Conservation (phyloP, 2,329 filamentous ascomycete genomes). For the Pseudopithomyces chartarum region DNA sequence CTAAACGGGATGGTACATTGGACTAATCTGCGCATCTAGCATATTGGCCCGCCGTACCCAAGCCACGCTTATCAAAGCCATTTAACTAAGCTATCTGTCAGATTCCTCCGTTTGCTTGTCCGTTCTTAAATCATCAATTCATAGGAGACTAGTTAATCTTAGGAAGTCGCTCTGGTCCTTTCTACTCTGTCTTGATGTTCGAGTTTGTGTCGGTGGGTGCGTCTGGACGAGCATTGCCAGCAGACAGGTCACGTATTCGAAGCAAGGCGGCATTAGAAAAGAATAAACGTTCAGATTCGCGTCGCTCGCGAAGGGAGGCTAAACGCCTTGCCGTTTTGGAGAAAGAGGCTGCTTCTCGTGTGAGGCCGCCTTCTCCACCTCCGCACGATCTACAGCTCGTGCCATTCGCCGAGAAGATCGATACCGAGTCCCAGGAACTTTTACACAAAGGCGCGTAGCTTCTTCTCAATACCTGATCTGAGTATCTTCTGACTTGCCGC, state of each 20-base stretch:
- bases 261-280: background rate
- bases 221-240: background rate
- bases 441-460: background rate
- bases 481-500: background rate
- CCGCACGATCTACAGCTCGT: background rate
- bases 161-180: background rate
- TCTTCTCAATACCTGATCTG: background rate
- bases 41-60: no score
- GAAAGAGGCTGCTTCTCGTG: background rate
- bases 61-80: no score
- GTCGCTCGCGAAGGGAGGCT: constrained; percentile 1
- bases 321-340: background rate
- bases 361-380: background rate
- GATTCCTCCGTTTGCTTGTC: background rate
- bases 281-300: background rate
- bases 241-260: background rate
- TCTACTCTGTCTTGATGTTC: background rate
- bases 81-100: background rate
- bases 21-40: background rate
- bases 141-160: background rate
- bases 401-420: background rate
- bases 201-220: background rate
- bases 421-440: background rate
- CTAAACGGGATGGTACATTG: no score
- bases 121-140: background rate